These are phyloP conservation scores for Azolla pinnata DNA, from an alignment of 75 land plant species.

Conservation along the genomic window DNA sequence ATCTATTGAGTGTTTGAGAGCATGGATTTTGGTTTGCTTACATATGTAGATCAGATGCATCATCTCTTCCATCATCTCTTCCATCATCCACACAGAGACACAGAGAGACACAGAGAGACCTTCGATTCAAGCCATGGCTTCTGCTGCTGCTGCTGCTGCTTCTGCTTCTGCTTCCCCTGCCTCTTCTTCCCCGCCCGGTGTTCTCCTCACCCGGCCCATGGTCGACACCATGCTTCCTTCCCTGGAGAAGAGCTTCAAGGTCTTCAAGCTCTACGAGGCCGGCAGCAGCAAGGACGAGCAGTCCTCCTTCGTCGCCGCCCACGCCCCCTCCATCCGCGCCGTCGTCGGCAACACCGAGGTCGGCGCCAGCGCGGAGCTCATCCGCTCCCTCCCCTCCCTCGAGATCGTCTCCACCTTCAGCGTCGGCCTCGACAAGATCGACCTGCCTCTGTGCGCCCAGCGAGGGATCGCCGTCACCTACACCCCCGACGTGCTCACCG, in stretches of 20 bases:
- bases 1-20: too few species aligned
- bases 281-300: too few species aligned
- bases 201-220: neutral
- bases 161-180: too few species aligned
- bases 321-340: conserved; percentile 42
- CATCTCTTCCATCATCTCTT: too few species aligned
- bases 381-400: conserved; percentile 53
- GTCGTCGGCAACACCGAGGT: conserved; percentile 45
- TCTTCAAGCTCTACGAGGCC: conserved; percentile 42
- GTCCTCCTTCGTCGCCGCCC: conserved; percentile 19
- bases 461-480: conserved; percentile 63
- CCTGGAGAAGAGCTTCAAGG: conserved; percentile 40
- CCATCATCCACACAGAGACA: too few species aligned
- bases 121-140: too few species aligned
- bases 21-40: too few species aligned
- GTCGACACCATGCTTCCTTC: conserved; percentile 33
- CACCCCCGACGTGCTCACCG: conserved; percentile 88
- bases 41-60: too few species aligned
- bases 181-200: too few species aligned
- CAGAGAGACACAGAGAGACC: too few species aligned
- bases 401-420: conserved; percentile 70
- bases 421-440: conserved; percentile 73
- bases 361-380: conserved; percentile 47
- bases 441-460: conserved; percentile 57
- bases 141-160: too few species aligned